A percentile compares a stretch with the other conserved stretches of the same genome.
Evolutionary conservation across 441 rosid species (phyloP).

Genomic region (Adansonia madagascariensis): DNA sequence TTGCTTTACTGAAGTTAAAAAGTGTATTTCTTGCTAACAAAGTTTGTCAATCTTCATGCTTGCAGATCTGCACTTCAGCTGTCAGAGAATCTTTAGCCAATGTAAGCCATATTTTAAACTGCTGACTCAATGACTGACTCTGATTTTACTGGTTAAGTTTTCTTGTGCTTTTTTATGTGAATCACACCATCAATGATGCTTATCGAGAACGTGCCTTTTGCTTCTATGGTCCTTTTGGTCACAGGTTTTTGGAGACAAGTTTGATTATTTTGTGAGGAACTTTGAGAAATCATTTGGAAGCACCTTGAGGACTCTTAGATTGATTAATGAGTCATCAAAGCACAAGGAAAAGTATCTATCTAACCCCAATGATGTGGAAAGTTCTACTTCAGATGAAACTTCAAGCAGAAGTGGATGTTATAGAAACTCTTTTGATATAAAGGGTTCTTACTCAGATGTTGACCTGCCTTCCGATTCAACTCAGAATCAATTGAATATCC

Average conservation of each 20-base stretch:
- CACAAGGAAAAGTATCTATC: constrained; percentile 30
- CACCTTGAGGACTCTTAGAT: constrained; percentile 77
- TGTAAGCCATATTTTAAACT: constrained; percentile 64
- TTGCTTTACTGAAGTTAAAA: constrained; percentile 16
- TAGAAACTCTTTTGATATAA: constrained; percentile 27
- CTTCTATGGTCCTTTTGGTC: constrained; percentile 30
- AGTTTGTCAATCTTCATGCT: constrained; percentile 10
- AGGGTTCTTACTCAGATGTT: constrained; percentile 33
- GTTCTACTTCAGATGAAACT: constrained; percentile 29
- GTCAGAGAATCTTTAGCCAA: constrained; percentile 87
- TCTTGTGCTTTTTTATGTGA: constrained; percentile 15
- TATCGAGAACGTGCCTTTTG: constrained; percentile 25
- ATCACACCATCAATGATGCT: constrained; percentile 27
- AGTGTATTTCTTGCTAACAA: neutral
- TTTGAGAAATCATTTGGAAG: constrained; percentile 86
- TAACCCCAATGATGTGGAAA: constrained; percentile 34
- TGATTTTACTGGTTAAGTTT: constrained; percentile 47
- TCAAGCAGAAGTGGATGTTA: constrained; percentile 35
- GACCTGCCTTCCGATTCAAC: constrained; percentile 26
- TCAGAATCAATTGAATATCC: constrained; percentile 22
- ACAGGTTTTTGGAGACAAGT: constrained; percentile 82
- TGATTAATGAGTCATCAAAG: constrained; percentile 55
- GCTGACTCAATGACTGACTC: constrained; percentile 40
- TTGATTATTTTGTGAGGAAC: constrained; percentile 60
- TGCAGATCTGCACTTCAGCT: constrained; percentile 85